phyloP scores from a whole-genome alignment of 23 red algal genomes.

The Agarophyton chilense region DNA sequence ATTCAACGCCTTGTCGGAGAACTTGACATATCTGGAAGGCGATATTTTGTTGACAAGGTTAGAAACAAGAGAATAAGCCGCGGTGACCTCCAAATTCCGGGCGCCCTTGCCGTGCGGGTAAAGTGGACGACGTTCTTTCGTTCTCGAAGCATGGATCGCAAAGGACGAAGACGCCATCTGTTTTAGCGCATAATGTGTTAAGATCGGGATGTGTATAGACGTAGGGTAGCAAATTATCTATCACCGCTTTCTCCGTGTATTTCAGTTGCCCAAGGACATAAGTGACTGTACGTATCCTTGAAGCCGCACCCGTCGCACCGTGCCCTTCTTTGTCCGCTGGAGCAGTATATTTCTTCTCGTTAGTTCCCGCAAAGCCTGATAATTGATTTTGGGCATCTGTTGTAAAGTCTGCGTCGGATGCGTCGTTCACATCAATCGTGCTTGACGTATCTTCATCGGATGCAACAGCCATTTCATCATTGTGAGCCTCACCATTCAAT shows the following conservation, averaged over 20 bases:
- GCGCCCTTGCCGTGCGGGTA: too few relatives aligned
- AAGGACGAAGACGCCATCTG: constrained; percentile 54
- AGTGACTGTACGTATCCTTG: background rate
- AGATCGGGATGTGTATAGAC: constrained; percentile 65
- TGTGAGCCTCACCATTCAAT: background rate
- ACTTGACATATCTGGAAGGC: too few relatives aligned
- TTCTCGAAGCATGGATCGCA: constrained; percentile 58
- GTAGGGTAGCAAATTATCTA: constrained; percentile 58
- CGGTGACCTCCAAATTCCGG: too few relatives aligned
- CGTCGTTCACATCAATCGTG: background rate
- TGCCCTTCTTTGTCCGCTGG: background rate
- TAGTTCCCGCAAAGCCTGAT: background rate
- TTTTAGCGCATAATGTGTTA: constrained; percentile 43
- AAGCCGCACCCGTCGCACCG: background rate
- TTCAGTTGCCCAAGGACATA: constrained; percentile 7
- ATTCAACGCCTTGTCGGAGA: too few relatives aligned
- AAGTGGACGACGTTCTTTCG: too few relatives aligned
- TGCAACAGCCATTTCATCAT: background rate
- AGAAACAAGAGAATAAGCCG: too few relatives aligned
- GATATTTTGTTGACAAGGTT: too few relatives aligned
- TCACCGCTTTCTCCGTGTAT: constrained; percentile 20
- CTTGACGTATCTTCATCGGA: constrained; percentile 18
- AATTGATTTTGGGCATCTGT: background rate
- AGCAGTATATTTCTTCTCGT: background rate
- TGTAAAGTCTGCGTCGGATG: background rate